phyloP scores from a whole-genome alignment of 192 early-diverging fungal genomes.

The Coemansia sp. region DNA sequence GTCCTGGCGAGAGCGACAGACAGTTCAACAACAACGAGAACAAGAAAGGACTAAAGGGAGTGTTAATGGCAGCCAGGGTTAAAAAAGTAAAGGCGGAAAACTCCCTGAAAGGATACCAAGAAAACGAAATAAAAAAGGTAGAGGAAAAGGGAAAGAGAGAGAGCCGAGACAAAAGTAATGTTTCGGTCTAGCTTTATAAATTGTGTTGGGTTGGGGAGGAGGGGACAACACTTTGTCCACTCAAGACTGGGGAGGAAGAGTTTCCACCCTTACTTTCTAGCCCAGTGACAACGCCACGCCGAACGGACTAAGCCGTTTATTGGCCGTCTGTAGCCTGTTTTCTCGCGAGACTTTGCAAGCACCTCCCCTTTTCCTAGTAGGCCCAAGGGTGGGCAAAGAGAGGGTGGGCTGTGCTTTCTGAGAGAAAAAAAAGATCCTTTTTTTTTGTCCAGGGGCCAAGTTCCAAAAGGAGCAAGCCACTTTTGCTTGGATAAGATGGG shows the following conservation, averaged over 20 bases:
- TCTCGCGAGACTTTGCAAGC: not conserved
- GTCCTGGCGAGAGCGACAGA: not conserved
- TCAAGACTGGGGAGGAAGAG: not conserved
- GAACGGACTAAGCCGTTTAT: not conserved
- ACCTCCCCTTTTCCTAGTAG: not conserved
- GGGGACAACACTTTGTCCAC: not conserved
- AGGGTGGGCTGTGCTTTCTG: not conserved
- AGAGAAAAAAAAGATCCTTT: not conserved
- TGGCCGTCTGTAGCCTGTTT: not conserved
- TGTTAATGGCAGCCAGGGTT: not conserved
- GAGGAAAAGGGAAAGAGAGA: not conserved
- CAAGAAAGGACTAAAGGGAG: not conserved
- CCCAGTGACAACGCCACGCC: not conserved
- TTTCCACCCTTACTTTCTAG: not conserved
- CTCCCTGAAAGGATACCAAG: not conserved
- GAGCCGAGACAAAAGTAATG: not conserved
- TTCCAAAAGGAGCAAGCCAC: not conserved
- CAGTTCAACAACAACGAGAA: not conserved
- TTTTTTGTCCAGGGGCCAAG: not conserved
- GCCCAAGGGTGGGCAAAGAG: not conserved
- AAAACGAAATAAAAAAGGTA: not conserved
- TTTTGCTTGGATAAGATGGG: not conserved
- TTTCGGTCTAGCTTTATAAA: conserved; percentile 1
- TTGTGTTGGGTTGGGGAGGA: not conserved
- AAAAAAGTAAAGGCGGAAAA: not conserved